These are phyloP conservation scores for Pistacia atlantica DNA, from an alignment of 345 rosid species.

Conservation along the genomic window DNA sequence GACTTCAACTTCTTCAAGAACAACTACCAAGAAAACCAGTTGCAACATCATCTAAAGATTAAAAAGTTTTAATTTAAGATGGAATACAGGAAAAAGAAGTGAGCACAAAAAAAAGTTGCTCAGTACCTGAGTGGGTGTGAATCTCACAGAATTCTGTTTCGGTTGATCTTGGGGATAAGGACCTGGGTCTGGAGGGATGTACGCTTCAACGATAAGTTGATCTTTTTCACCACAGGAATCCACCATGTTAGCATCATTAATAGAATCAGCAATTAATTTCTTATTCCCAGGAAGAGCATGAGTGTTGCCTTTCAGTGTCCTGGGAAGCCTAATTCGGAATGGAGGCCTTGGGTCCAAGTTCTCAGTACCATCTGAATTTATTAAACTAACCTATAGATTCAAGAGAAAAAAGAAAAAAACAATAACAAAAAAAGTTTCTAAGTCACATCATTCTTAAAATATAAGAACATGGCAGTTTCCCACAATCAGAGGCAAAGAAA, in stretches of 20 bases:
- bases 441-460: background rate
- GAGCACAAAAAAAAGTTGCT: conserved; percentile 7
- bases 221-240: conserved; percentile 59
- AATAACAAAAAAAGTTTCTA: background rate
- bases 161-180: conserved; percentile 99
- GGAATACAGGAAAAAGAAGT: background rate
- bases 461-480: conserved; percentile 6
- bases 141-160: conserved; percentile 88
- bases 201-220: conserved; percentile 83
- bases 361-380: conserved; percentile 68
- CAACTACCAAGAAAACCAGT: background rate
- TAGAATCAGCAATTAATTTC: conserved; percentile 44
- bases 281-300: conserved; percentile 84
- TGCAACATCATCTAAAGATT: background rate
- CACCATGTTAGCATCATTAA: conserved; percentile 48
- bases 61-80: background rate
- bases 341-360: conserved; percentile 76
- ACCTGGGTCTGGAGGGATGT: conserved; percentile 93
- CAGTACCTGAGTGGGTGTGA: conserved; percentile 90
- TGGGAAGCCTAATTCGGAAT: conserved; percentile 77
- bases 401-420: conserved; percentile 1
- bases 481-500: conserved; percentile 13
- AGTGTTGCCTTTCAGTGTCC: conserved; percentile 59
- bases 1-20: background rate
- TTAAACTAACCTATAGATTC: conserved; percentile 62